A percentile compares a stretch with the other conserved stretches of the same genome.
Conservation (phyloP, 495 filamentous ascomycete species). For the Penicillium canariense region DNA sequence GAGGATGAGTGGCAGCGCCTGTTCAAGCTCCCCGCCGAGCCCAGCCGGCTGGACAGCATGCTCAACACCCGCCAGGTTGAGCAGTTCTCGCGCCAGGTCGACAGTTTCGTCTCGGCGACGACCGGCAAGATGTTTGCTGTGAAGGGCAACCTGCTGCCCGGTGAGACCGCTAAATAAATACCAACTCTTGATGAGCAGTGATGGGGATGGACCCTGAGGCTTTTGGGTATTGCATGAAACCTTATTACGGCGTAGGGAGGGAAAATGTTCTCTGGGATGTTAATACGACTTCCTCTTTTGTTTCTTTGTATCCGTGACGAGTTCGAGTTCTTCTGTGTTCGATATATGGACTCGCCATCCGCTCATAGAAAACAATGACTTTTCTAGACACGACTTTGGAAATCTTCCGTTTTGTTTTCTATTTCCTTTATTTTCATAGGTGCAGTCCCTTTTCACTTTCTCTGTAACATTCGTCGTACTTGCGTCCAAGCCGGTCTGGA, state of each 20-base stretch:
- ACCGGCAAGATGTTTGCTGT: constrained; percentile 98
- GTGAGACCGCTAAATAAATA: constrained; percentile 44
- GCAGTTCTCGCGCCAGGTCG: constrained; percentile 95
- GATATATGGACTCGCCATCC: constrained; percentile 21
- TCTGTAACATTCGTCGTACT: background rate
- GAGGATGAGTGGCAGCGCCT: constrained; percentile 98
- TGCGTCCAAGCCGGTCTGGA: background rate
- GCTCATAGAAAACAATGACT: constrained; percentile 27
- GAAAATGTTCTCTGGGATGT: constrained; percentile 50
- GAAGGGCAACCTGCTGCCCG: constrained; percentile 62
- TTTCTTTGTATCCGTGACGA: constrained; percentile 33
- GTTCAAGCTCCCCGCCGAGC: constrained; percentile 95
- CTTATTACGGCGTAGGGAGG: constrained; percentile 52
- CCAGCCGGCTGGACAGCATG: constrained; percentile 85
- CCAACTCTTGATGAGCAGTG: constrained; percentile 3
- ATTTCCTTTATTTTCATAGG: background rate
- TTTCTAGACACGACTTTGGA: constrained; percentile 15
- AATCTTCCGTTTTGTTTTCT: constrained; percentile 9
- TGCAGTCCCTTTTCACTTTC: background rate
- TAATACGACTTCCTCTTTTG: constrained; percentile 44
- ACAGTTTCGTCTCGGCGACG: constrained; percentile 89
- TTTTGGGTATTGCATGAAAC: constrained; percentile 48
- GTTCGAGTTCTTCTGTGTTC: constrained; percentile 26
- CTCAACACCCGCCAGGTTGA: constrained; percentile 94
- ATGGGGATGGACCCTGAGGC: constrained; percentile 25